Evolutionary conservation across 768 basidiomycete genomes (phyloP), one percentile per base, ranked within the genome.

Genomic region (Boletus edulis): DNA sequence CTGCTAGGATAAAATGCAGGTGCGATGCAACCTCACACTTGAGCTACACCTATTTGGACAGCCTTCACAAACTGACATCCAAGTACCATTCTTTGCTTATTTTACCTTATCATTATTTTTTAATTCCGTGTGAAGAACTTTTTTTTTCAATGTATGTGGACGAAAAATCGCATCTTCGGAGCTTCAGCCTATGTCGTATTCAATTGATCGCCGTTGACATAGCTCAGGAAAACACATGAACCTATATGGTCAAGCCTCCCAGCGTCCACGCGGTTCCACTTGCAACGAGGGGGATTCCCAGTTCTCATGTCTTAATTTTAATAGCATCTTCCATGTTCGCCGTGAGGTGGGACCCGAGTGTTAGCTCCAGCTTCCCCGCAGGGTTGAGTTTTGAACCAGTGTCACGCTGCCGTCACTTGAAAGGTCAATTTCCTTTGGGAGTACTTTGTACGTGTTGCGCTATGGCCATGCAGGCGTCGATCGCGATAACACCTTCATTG

Each of bases 351-450:
- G 37, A 17, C 49, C 46, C 40, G 32, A 40, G 27, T 35, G 43
- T 39, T 17, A 37, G 11, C 45, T 18, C 14, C 38, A 35, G 37
- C 55, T 64, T 60, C 66, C 58, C 68, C 62, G 40, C 57, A 60
- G 47, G 46, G 46, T 47, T 47, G 38, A 18, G 54, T 52, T 55
- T 57, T 47, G 41, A 47, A 56, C 17, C 53, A 57, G 34, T 32
- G 47, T 18, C 40, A 18, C 35, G 41, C 40, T 51, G 49, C 41
- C 79, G 75, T 27, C 73, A 65, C 66, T 80, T 83, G 66, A 86
- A 84, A 81, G 78, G 78, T 66, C 65, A 82, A 82, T 24, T 85
- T 81, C 48, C 80, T 80, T 44, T 79, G 76, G 18, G 78, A 77
- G 9, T 78, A 71, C 76, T 81, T 55, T 53, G 56, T 61, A 58